These are phyloP conservation scores for Penicillium salamii DNA, from an alignment of 495 filamentous ascomycete species.

Conservation along the genomic window DNA sequence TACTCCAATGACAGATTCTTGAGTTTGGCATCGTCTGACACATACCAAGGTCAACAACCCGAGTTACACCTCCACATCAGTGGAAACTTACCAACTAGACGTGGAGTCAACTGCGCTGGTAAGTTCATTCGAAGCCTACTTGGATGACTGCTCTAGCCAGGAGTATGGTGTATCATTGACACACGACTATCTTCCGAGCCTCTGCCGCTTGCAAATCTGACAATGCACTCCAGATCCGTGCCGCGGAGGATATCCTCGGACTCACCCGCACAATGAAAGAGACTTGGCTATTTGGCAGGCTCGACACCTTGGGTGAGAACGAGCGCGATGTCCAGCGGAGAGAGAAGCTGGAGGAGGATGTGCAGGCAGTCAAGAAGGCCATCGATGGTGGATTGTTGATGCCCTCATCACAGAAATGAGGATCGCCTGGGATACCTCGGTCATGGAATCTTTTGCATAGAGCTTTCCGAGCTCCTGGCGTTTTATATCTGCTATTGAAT, in stretches of 20 bases:
- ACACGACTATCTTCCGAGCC: neutral
- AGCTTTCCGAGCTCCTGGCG: neutral
- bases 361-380: conserved; percentile 42
- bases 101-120: conserved; percentile 65
- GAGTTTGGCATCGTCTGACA: neutral
- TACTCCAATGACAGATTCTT: neutral
- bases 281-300: conserved; percentile 69
- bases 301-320: conserved; percentile 59
- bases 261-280: conserved; percentile 67
- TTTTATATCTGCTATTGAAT: neutral
- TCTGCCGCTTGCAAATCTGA: neutral
- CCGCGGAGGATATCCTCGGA: conserved; percentile 62
- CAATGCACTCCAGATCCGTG: conserved; percentile 49
- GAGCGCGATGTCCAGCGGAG: conserved; percentile 38
- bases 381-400: conserved; percentile 42
- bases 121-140: conserved; percentile 15
- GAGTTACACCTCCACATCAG: conserved; percentile 48
- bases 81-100: conserved; percentile 60
- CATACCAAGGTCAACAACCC: conserved; percentile 32
- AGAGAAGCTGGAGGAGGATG: conserved; percentile 52
- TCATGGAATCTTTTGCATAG: neutral
- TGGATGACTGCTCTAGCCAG: neutral
- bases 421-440: neutral
- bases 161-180: neutral
- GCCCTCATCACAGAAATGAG: conserved; percentile 11